Percentiles rank a stretch among this genome's conserved stretches.
Evolutionary conservation across 306 rosid species (phyloP).

Genomic region (Purshia tridentata): DNA sequence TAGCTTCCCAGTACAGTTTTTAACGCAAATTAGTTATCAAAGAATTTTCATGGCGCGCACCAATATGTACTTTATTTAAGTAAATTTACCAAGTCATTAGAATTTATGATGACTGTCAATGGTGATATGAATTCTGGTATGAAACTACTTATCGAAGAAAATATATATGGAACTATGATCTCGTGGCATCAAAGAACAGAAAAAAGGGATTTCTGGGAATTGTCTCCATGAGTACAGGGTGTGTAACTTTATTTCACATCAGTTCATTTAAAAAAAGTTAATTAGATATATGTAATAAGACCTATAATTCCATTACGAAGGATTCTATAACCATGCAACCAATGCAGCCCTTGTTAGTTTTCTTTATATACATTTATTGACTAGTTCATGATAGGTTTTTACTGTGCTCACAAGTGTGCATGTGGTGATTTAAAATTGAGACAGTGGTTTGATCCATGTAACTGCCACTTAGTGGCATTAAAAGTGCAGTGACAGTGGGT

Average conservation of each 20-base stretch:
- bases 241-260: background rate
- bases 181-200: background rate
- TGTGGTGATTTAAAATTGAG: no score
- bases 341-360: background rate
- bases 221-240: background rate
- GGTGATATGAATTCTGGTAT: background rate
- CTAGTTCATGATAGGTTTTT: no score
- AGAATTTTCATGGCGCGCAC: background rate
- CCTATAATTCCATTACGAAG: background rate
- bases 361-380: background rate
- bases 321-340: background rate
- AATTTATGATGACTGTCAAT: background rate
- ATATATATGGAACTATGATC: background rate
- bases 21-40: background rate
- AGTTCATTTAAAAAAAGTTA: no score
- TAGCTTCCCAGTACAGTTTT: background rate
- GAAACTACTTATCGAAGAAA: background rate
- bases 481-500: no score
- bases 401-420: no score
- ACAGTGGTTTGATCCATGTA: no score
- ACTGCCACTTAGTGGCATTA: no score
- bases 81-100: background rate
- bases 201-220: background rate
- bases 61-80: background rate
- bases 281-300: background rate